A percentile compares a stretch with the other conserved stretches of the same genome.
Evolutionary conservation across 2,329 filamentous ascomycete genomes (phyloP).

Genomic region (Microcyclospora pomicola): DNA sequence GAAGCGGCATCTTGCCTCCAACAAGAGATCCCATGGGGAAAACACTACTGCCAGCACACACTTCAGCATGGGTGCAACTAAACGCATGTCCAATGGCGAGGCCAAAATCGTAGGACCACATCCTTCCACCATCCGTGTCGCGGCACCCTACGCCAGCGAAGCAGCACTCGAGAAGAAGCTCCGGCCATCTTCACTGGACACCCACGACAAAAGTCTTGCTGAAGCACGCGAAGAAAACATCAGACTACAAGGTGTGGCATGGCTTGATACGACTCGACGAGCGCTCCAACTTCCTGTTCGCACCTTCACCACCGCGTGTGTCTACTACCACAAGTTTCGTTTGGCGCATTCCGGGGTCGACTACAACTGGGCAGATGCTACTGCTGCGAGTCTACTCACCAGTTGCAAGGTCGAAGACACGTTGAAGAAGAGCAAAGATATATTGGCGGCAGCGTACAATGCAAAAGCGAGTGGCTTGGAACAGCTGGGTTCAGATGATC

Average conservation of each 20-base stretch:
- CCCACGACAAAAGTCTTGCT: constrained; percentile 40
- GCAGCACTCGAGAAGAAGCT: constrained; percentile 64
- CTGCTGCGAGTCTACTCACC: constrained; percentile 75
- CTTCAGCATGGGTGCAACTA: constrained; percentile 17
- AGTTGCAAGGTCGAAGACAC: constrained; percentile 98
- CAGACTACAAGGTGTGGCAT: constrained; percentile 71
- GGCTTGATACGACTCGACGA: constrained; percentile 75
- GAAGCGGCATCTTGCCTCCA: no score
- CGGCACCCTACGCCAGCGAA: constrained; percentile 69
- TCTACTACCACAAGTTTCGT: constrained; percentile 89
- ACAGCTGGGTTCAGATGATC: constrained; percentile 65
- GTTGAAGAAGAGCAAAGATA: constrained; percentile 88
- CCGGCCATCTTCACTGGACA: constrained; percentile 38
- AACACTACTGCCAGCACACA: not conserved
- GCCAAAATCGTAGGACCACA: constrained; percentile 36
- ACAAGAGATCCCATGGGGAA: no score
- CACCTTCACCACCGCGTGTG: constrained; percentile 81
- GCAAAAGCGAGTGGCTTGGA: constrained; percentile 54
- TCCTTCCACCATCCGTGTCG: constrained; percentile 50
- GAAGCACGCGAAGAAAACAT: constrained; percentile 62
- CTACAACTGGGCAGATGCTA: constrained; percentile 71
- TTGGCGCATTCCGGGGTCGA: constrained; percentile 72
- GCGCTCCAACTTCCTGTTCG: constrained; percentile 74
- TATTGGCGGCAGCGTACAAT: constrained; percentile 81
- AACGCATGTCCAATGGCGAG: constrained; percentile 21